Evolutionary conservation across 1,284 basidiomycete species (phyloP).

Genomic region (Leccinum fuscescens): DNA sequence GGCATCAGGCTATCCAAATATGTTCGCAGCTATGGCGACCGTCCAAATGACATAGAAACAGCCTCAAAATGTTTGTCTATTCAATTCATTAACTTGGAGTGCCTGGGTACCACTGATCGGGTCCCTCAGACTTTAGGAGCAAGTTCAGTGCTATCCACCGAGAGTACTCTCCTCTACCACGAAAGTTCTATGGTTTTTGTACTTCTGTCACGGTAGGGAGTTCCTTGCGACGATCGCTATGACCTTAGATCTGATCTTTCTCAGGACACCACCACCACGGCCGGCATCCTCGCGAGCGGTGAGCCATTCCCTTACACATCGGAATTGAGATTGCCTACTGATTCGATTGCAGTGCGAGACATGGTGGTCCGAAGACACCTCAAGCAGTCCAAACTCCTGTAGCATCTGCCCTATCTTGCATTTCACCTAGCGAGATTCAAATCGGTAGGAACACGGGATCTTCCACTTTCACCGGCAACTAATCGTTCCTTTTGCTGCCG

Average conservation of each 20-base stretch:
- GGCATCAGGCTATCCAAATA: conserved; percentile 66
- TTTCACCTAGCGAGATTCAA: not conserved
- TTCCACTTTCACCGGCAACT: not conserved
- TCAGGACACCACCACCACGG: conserved; percentile 70
- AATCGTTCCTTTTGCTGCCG: conserved; percentile 6
- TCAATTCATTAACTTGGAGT: not conserved
- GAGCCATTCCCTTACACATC: conserved; percentile 23
- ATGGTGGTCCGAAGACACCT: conserved; percentile 38
- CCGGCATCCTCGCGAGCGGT: conserved; percentile 77
- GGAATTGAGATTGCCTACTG: not conserved
- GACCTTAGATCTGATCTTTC: conserved; percentile 5
- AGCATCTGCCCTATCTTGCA: conserved; percentile 7
- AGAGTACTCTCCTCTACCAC: conserved; percentile 69
- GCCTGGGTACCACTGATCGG: not conserved
- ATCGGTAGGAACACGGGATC: conserved; percentile 7
- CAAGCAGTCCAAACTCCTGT: conserved; percentile 60
- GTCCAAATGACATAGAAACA: conserved; percentile 67
- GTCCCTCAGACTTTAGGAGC: conserved; percentile 58
- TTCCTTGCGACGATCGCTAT: not conserved
- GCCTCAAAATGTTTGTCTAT: conserved; percentile 62
- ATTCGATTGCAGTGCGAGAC: conserved; percentile 31
- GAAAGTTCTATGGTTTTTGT: conserved; percentile 78
- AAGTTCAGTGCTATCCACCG: conserved; percentile 78
- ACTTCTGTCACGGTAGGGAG: conserved; percentile 66
- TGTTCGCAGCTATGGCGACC: conserved; percentile 70